A percentile compares a stretch with the other conserved stretches of the same genome.
phyloP scores from a whole-genome alignment of 306 rosid species.

The Castanospermum australe region DNA sequence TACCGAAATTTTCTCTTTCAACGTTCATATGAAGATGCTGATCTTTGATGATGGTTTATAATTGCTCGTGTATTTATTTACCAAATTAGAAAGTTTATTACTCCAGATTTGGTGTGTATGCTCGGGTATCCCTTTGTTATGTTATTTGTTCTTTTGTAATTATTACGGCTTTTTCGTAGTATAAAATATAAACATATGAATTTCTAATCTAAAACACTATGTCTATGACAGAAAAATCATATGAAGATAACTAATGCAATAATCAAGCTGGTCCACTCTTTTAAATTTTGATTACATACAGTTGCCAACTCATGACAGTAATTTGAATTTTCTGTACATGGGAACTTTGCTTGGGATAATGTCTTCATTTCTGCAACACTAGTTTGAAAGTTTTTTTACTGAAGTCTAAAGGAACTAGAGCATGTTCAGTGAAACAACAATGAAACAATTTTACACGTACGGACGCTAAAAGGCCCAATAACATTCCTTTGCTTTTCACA shows the following conservation, averaged over 20 bases:
- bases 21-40: slow-evolving; percentile 19
- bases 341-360: not conserved
- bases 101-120: not conserved
- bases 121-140: not conserved
- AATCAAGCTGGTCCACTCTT: no score
- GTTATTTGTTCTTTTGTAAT: not conserved
- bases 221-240: not conserved
- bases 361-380: slow-evolving; percentile 20
- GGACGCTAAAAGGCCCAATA: slow-evolving; percentile 26
- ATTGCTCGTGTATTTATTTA: slow-evolving; percentile 13
- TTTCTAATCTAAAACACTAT: not conserved
- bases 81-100: slow-evolving; percentile 1
- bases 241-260: not conserved
- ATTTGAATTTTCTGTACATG: not conserved
- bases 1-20: slow-evolving; percentile 28
- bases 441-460: slow-evolving; percentile 48
- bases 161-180: no score
- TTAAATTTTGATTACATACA: no score
- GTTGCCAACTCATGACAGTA: not conserved
- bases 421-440: slow-evolving; percentile 15
- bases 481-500: slow-evolving; percentile 16
- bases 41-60: not conserved
- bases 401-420: not conserved
- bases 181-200: not conserved
- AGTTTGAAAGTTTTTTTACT: not conserved